Evolutionary conservation across 106 monocot species (phyloP), one percentile per base, ranked within the genome.

Genomic region (Dendrobium chrysotoxum): DNA sequence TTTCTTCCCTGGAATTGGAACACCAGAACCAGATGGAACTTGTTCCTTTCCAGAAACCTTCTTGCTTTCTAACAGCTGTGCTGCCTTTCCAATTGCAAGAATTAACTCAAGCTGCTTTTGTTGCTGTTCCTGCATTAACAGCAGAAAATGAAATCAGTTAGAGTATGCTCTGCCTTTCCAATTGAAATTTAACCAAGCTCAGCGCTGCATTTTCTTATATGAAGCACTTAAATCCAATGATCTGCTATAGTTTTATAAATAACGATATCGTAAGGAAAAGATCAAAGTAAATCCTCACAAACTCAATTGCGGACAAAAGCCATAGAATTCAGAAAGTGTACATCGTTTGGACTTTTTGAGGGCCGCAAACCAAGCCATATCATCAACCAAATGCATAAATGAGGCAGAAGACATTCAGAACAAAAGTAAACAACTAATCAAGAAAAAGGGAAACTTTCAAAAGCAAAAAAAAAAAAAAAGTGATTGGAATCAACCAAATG

Each of bases 51-150:
- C 15, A 5, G 72, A 26, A 28, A 57, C 75, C 4, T 7, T 78
- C 45, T 86, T 87, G 58, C 58, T 83, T 72, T 91, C 91, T 10
- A 94, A 78, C 61, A 91, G 50, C 57, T 64, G 89, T 50, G 90
- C 88, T 46, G 89, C 91, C 76, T 92, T 92, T 9, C 79, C 94
- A 41, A 94, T 82, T 21, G 94, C 85, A 50, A 98, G 92, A 82
- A 98, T 92, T 81, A 94, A 75, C 44, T 98, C 91, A 68, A 98
- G 94, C 75, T 98, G 97, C 85, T 94, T 98, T 53, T 89, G 89
- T 28, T 98, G 97, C 85, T 98, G 97, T 81, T 98, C 94, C 94
- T 94, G 79, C 20, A 82, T 20, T 21, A 74, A 41, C 74, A 74
- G 2, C 2, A 61, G 61, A 23, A 23, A 61, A 11, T 3, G 23